Evolutionary conservation across 2,329 filamentous ascomycete genomes (phyloP), one percentile per base, ranked within the genome.

Genomic region (Curvularia lunata): DNA sequence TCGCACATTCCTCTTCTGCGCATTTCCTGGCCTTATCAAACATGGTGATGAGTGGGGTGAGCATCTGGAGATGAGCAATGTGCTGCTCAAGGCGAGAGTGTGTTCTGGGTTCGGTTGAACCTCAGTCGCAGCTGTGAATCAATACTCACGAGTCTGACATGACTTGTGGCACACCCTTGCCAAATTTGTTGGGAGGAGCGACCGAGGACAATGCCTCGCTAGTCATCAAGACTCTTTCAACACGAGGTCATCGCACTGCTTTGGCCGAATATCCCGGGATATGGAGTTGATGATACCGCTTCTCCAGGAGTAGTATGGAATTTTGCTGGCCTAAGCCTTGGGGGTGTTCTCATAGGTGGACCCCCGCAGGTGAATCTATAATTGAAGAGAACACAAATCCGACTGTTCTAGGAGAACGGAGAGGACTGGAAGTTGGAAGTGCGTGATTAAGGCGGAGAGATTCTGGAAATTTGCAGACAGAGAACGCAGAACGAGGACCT

Each of bases 11-110:
- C 28, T 52, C 1, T 75, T 75, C 54, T 76, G 74, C 48, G 68
- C 75, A 1, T 76, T 74, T 38, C 73, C 73, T 1, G 68, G 67
- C 19, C 42, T 76, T 5, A 55, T 74, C 48, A 76, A 75, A 48
- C 68, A 61, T 16, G 72, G 71, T 0, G 57, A 72, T 48, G 70
- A 73, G 41, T 56, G 61, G 37, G 72, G 69, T 4, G 67, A 73
- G 18, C 58, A 70, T 34, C 25, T 42, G 21, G 68, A 71, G 6
- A 62, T 69, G 6, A 65, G 61, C 8, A 74, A 73, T 47, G 53
- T 75, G 1, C 43, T 76, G 4, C 49, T 74, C 13, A 75, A 68
- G 56, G 72, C 72, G 7, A 71, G 63, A 40, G 72, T 76, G 0
- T 75, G 68, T 54, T 72, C 68, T 54, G 59, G 61, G 7, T 51